A percentile compares a stretch with the other conserved stretches of the same genome.
Evolutionary conservation across 805 yeast genomes (phyloP).

Genomic region (Candida koratica): DNA sequence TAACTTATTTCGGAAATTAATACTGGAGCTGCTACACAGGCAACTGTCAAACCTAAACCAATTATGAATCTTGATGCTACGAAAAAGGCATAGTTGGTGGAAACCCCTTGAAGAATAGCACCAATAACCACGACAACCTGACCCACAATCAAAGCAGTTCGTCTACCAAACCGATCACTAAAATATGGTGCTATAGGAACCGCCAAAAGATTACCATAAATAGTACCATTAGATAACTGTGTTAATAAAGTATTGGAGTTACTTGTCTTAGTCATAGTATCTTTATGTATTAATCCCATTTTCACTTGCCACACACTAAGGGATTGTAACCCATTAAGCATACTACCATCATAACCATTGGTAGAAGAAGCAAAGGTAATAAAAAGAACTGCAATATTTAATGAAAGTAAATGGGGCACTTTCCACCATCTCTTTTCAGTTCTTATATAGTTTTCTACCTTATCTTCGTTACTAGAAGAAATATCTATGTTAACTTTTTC

Average conservation of each 20-base stretch:
- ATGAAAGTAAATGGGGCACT: slow-evolving; percentile 34
- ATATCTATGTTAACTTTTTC: slow-evolving; percentile 9
- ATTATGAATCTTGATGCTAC: slow-evolving; percentile 44
- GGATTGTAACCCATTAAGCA: slow-evolving; percentile 50
- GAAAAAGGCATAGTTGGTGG: slow-evolving; percentile 36
- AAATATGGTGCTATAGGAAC: slow-evolving; percentile 24
- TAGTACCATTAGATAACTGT: slow-evolving; percentile 38
- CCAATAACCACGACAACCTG: slow-evolving; percentile 27
- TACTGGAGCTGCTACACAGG: slow-evolving; percentile 44
- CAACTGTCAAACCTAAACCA: slow-evolving; percentile 44
- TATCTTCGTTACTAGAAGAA: slow-evolving; percentile 9
- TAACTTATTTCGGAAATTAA: slow-evolving; percentile 48
- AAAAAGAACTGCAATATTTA: slow-evolving; percentile 37
- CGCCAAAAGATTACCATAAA: slow-evolving; percentile 37
- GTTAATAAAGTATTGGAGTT: slow-evolving; percentile 33
- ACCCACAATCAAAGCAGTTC: slow-evolving; percentile 25
- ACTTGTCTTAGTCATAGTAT: slow-evolving; percentile 27
- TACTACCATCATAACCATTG: slow-evolving; percentile 46
- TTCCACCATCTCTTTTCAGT: slow-evolving; percentile 27
- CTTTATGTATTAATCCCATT: slow-evolving; percentile 22
- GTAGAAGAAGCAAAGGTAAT: slow-evolving; percentile 46
- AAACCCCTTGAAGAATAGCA: slow-evolving; percentile 34
- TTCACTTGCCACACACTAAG: slow-evolving; percentile 37
- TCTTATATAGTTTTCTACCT: slow-evolving; percentile 17
- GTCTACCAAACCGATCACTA: slow-evolving; percentile 41